Conservation (phyloP, 192 early-diverging fungal genomes). For the Linnemannia hyalina region DNA sequence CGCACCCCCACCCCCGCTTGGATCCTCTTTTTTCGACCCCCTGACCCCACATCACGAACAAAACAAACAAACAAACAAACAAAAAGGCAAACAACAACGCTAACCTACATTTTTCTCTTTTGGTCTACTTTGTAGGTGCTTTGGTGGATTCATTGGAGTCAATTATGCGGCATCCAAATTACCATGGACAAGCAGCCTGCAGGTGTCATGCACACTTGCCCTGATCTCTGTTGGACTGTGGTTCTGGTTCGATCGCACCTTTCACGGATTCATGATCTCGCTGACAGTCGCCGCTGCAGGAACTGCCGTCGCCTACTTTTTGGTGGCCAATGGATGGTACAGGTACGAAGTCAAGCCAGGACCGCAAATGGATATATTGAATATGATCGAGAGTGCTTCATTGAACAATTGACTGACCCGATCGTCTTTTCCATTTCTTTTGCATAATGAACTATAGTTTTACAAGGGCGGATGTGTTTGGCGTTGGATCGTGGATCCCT, state of each 20-base stretch:
- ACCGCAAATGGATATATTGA: not conserved
- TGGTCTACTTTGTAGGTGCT: slow-evolving; percentile 33
- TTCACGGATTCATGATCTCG: slow-evolving; percentile 74
- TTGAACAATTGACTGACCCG: not conserved
- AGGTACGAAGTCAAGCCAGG: slow-evolving; percentile 55
- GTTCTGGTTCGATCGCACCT: slow-evolving; percentile 80
- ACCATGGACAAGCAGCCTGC: slow-evolving; percentile 69
- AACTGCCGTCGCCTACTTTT: slow-evolving; percentile 66
- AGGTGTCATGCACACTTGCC: slow-evolving; percentile 69
- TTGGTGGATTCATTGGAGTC: slow-evolving; percentile 69
- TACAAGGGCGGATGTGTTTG: slow-evolving; percentile 75
- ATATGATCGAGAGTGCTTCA: not conserved
- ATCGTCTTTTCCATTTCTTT: not conserved
- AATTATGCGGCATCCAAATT: slow-evolving; percentile 77
- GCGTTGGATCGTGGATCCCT: slow-evolving; percentile 76
- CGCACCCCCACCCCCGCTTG: not conserved
- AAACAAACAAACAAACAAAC: not conserved
- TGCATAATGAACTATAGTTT: slow-evolving; percentile 59
- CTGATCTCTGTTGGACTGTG: slow-evolving; percentile 74
- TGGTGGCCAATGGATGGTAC: slow-evolving; percentile 74
- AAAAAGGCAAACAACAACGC: slow-evolving; percentile 54
- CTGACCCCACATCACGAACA: not conserved
- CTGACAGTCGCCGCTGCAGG: slow-evolving; percentile 65
- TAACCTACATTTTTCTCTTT: not conserved
- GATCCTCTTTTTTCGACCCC: not conserved